Evolutionary conservation across 2,329 filamentous ascomycete genomes (phyloP).

Genomic region (Rasamsonia emersonii): DNA sequence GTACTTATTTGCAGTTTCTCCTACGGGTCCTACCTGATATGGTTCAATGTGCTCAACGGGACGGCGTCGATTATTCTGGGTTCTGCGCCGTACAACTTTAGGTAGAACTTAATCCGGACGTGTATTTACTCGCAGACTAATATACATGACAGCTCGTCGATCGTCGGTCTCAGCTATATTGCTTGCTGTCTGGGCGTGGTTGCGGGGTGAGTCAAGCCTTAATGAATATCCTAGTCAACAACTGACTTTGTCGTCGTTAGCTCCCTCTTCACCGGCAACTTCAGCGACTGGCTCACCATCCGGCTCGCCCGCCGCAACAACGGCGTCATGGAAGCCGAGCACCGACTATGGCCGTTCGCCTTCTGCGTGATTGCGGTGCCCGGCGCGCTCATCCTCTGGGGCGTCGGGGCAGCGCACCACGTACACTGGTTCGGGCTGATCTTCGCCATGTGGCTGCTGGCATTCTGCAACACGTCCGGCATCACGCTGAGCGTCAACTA

Average conservation of each 20-base stretch:
- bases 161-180: slow-evolving; percentile 32
- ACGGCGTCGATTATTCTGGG: slow-evolving; percentile 31
- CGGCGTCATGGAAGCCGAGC: slow-evolving; percentile 33
- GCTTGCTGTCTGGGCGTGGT: slow-evolving; percentile 26
- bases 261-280: slow-evolving; percentile 29
- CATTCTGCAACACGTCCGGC: slow-evolving; percentile 29
- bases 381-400: slow-evolving; percentile 26
- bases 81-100: slow-evolving; percentile 28
- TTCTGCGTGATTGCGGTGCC: slow-evolving; percentile 28
- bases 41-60: slow-evolving; percentile 34
- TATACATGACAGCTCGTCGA: slow-evolving; percentile 22
- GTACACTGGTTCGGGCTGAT: slow-evolving; percentile 35
- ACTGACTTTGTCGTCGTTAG: slow-evolving; percentile 11
- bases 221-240: neutral
- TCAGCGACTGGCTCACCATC: slow-evolving; percentile 34
- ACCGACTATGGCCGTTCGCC: slow-evolving; percentile 31
- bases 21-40: slow-evolving; percentile 31
- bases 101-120: slow-evolving; percentile 25
- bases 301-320: slow-evolving; percentile 32
- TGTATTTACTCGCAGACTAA: slow-evolving; percentile 4
- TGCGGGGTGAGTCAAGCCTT: slow-evolving; percentile 14
- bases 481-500: slow-evolving; percentile 33
- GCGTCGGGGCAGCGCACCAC: slow-evolving; percentile 34
- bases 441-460: slow-evolving; percentile 35
- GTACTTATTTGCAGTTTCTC: slow-evolving; percentile 18